Base-by-base conservation (phyloP, 2,329 filamentous ascomycete genomes). In the Aspergillus ibericus region DNA sequence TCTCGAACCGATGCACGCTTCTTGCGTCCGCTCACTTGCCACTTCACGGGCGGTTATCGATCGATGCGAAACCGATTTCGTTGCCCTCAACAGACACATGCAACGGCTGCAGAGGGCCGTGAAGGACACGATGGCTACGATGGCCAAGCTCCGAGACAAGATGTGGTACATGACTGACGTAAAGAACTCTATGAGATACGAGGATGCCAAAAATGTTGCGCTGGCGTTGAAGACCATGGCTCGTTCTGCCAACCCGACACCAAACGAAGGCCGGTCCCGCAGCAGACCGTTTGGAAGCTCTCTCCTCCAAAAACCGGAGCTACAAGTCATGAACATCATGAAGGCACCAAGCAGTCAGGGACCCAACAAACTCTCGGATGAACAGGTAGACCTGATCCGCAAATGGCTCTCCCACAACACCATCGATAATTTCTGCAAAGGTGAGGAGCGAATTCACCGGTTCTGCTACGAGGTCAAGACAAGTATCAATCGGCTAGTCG, bases 91-190 rank as follows among this genome's bases (percentile, higher is more conserved):
- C 69, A 90, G 92, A 66, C 91, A 88, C 22, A 88, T 93, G 68
- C 89, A 92, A 68, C 85, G 89, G 3, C 87, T 92, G 49, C 91
- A 93, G 67, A 83, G 82, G 2, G 83, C 86, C 12, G 88, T 93
- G 35, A 88, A 92, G 40, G 82, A 85, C 5, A 90, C 92, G 85
- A 89, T 91, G 82, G 82, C 82, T 59, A 85, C 86, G 5, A 82
- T 95, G 36, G 85, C 88, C 58, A 87, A 89, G 20, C 82, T 97
- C 38, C 86, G 95, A 42, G 91, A 96, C 73, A 98, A 98, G 81
- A 96, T 98, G 91, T 99, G 95, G 95, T 99, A 96, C 72, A 90
- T 95, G 60, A 93, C 91, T 1, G 92, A 97, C 73, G 93, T 98
- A 27, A 89, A 91, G 62, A 93, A 93, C 68, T 97, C 95, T 4